Conservation (phyloP, 2,329 filamentous ascomycete species). For the Bretziella fagacearum region DNA sequence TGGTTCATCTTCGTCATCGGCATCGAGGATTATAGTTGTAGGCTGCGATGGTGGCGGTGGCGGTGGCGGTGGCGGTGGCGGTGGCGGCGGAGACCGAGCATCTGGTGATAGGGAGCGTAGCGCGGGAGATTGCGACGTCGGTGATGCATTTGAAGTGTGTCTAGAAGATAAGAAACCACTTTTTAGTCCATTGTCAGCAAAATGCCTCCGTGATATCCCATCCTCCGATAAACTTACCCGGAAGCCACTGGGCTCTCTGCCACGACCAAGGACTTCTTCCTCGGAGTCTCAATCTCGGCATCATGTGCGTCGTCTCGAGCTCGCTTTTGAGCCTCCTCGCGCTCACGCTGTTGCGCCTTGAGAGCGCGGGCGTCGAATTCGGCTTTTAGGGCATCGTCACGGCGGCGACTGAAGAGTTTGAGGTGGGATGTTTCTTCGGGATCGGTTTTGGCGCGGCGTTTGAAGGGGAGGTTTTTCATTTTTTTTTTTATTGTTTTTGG, state of each 20-base stretch:
- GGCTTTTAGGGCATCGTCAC: slow-evolving; percentile 32
- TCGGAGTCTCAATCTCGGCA: not conserved
- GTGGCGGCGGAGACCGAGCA: not conserved
- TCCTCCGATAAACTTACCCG: no score
- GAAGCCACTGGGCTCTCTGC: no score
- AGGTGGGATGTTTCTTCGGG: slow-evolving; percentile 20
- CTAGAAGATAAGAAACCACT: no score
- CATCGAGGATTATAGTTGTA: not conserved
- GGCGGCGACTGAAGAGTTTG: slow-evolving; percentile 33
- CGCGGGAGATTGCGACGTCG: no score
- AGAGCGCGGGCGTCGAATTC: slow-evolving; percentile 22
- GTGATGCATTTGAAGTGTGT: no score
- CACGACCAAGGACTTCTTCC: not conserved
- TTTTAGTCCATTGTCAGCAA: no score
- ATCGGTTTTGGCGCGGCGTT: slow-evolving; percentile 19
- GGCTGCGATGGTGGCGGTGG: not conserved
- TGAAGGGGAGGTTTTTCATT: slow-evolving; percentile 32
- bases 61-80: not conserved
- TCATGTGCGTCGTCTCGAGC: not conserved
- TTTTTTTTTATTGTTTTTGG: not conserved
- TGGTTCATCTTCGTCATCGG: not conserved
- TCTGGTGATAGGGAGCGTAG: no score
- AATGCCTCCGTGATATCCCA: no score
- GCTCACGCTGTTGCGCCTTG: slow-evolving; percentile 10
- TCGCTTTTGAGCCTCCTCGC: not conserved